Evolutionary conservation across 257 asterid species (phyloP).

Genomic region (Handroanthus guayacan): DNA sequence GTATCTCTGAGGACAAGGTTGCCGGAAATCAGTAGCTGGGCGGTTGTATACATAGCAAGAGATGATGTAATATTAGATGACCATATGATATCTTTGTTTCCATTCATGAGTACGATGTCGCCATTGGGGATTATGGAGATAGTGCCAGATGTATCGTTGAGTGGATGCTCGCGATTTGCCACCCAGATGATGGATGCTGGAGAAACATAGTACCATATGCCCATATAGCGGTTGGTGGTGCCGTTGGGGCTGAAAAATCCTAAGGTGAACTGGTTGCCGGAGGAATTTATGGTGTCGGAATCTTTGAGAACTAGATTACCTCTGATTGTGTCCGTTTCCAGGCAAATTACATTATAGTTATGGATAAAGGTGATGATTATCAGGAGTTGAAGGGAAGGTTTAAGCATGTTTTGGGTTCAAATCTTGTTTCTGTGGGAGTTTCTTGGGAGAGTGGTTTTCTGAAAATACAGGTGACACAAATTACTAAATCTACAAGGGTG

Average conservation of each 20-base stretch:
- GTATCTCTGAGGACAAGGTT: conserved; percentile 44
- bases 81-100: conserved; percentile 45
- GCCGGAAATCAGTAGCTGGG: conserved; percentile 48
- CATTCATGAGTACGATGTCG: conserved; percentile 45
- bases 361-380: background rate
- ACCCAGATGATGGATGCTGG: conserved; percentile 46
- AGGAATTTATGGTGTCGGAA: conserved; percentile 23
- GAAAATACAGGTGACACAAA: background rate
- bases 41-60: conserved; percentile 33
- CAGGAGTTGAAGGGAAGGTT: background rate
- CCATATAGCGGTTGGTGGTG: conserved; percentile 25
- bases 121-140: conserved; percentile 48
- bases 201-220: conserved; percentile 32
- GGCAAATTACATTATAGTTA: background rate
- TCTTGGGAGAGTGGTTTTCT: background rate
- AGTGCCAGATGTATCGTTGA: conserved; percentile 44
- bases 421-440: background rate
- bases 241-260: conserved; percentile 36
- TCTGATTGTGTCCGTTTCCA: conserved; percentile 21
- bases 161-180: conserved; percentile 50
- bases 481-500: no score
- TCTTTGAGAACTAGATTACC: conserved; percentile 17
- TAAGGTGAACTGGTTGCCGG: conserved; percentile 13
- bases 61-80: conserved; percentile 39
- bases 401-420: background rate